Evolutionary conservation across 1,139 yeast species (phyloP).

Genomic region (Candida labiduridarum): DNA sequence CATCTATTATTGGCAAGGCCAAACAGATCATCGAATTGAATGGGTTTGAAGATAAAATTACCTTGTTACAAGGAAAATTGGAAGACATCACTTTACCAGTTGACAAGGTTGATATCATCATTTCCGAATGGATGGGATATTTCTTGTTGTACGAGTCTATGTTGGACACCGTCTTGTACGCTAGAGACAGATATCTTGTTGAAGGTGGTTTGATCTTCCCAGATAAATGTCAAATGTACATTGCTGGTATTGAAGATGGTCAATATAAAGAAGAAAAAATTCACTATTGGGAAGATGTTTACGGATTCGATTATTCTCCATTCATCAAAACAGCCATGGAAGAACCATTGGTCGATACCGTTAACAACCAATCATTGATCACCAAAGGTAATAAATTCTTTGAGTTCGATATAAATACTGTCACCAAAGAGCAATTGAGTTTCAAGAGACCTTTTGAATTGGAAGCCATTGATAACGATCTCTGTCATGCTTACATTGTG

Average conservation of each 20-base stretch:
- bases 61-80: constrained; percentile 87
- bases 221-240: constrained; percentile 86
- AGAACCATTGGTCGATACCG: constrained; percentile 94
- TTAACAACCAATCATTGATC: constrained; percentile 74
- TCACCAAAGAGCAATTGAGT: constrained; percentile 77
- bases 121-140: constrained; percentile 99
- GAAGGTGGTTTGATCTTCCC: constrained; percentile 93
- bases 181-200: constrained; percentile 88
- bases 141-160: constrained; percentile 93
- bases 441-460: constrained; percentile 70
- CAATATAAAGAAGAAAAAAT: constrained; percentile 92
- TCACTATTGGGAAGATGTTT: constrained; percentile 95
- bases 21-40: constrained; percentile 79
- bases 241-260: constrained; percentile 95
- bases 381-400: constrained; percentile 72
- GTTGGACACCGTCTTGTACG: constrained; percentile 94
- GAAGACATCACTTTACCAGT: constrained; percentile 90
- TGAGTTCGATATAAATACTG: constrained; percentile 88
- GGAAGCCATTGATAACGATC: constrained; percentile 75
- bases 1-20: constrained; percentile 94
- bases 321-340: constrained; percentile 75
- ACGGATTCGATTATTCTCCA: constrained; percentile 91
- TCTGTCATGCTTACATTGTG: constrained; percentile 84
- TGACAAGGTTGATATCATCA: constrained; percentile 84
- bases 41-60: constrained; percentile 85